A percentile compares a stretch with the other conserved stretches of the same genome.
Evolutionary conservation across 305 asterid species (phyloP).

Genomic region (Solanum chacoense): DNA sequence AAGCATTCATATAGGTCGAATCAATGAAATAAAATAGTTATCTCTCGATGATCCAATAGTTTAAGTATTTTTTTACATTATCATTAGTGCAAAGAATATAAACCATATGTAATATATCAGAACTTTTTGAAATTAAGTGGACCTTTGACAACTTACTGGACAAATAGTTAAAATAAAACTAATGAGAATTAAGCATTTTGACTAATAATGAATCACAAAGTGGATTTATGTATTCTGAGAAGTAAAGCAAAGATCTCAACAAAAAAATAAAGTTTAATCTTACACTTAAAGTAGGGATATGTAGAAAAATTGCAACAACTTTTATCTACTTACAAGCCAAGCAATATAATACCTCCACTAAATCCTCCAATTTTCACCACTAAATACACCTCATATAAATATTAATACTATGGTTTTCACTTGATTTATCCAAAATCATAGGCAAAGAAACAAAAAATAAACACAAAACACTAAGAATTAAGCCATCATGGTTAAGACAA

Average conservation of each 20-base stretch:
- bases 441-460: constrained; percentile 9
- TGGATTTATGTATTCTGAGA: constrained; percentile 35
- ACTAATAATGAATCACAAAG: constrained; percentile 13
- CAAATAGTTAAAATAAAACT: background rate
- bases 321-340: constrained; percentile 75
- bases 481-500: constrained; percentile 38
- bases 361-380: constrained; percentile 23
- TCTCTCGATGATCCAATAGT: background rate
- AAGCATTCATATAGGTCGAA: background rate
- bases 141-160: background rate
- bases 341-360: constrained; percentile 38
- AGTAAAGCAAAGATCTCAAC: constrained; percentile 70
- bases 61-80: background rate
- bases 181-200: constrained; percentile 5
- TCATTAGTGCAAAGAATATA: background rate
- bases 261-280: constrained; percentile 15
- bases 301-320: constrained; percentile 13
- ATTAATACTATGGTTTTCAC: constrained; percentile 22
- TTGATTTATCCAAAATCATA: constrained; percentile 26
- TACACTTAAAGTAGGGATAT: constrained; percentile 69
- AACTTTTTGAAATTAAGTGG: background rate
- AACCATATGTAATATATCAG: background rate
- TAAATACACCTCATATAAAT: constrained; percentile 34
- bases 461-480: constrained; percentile 3
- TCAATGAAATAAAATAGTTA: background rate